Base-by-base conservation (phyloP, 768 basidiomycete species). In the Gelatoporia subvermispora region DNA sequence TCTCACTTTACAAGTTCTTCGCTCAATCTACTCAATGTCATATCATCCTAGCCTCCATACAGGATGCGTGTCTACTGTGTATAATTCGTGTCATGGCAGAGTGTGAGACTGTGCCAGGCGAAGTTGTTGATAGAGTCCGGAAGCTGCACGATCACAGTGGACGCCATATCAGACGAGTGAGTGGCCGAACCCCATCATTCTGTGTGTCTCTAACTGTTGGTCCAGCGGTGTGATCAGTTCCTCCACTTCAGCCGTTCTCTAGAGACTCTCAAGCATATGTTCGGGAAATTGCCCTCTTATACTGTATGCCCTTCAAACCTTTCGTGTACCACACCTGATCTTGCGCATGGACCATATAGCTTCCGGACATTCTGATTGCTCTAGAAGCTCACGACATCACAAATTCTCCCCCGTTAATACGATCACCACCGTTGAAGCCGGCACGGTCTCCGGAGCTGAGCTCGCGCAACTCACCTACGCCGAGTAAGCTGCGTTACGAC, bases 141-240 rank as follows among this genome's bases (percentile, higher is more conserved):
- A 65, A 66, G 34, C 45, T 83, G 37, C 67, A 71, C 11, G 67
- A 73, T 44, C 63, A 58, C 7, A 68, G 78, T 8, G 70, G 79
- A 23, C 67, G 76, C 20, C 76, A 84, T 59, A 78, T 91, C 46
- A 75, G 72, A 46, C 70, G 72, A 57, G 88, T 88, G 60, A 25
- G 52, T 35, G 36, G 18, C 28, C 7, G 7, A 17, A 38, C 17
- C 41, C 35, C 46, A 23, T 61, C 25, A 57, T 43, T 17, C 15
- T 40, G n/a, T 17, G 20, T 21, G n/a, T 40, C 9, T 40, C 7
- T n/a, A 18, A 35, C 16, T 10, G 35, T 45, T 47, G 37, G 25
- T 48, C 23, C 56, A 91, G 88, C 78, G 88, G 47, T 89, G 86
- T 58, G 72, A 78, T 21, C 82, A 87, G 60, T 89, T 91, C 59